A percentile compares a stretch with the other conserved stretches of the same genome.
Evolutionary conservation across 176 grass and related monocot species (phyloP).

Genomic region (Echinochloa phyllopogon): DNA sequence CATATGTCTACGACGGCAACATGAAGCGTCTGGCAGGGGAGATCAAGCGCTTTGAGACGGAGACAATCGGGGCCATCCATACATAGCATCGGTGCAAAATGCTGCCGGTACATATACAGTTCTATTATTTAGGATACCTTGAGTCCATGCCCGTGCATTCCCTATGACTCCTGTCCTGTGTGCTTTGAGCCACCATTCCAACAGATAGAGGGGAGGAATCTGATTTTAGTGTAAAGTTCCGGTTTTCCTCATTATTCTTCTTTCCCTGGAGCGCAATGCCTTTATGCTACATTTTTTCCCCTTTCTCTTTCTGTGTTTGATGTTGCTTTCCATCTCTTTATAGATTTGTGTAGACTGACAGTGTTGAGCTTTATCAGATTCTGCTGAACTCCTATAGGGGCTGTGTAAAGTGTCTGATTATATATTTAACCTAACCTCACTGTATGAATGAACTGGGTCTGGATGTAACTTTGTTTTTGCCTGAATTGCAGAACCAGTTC

Average conservation of each 20-base stretch:
- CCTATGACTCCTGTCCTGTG: not conserved
- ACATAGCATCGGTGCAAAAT: slow-evolving; percentile 21
- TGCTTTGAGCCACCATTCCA: not conserved
- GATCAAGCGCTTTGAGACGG: slow-evolving; percentile 64
- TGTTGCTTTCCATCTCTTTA: not conserved
- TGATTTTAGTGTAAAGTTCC: slow-evolving; percentile 29
- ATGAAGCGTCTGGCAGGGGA: slow-evolving; percentile 55
- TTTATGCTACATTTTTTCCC: slow-evolving; percentile 13
- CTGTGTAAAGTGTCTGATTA: slow-evolving; percentile 28
- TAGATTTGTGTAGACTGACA: slow-evolving; percentile 37
- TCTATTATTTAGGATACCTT: slow-evolving; percentile 25
- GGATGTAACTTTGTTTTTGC: not conserved
- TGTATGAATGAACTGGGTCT: not conserved
- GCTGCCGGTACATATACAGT: slow-evolving; percentile 28
- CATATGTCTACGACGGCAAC: slow-evolving; percentile 68
- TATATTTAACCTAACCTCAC: slow-evolving; percentile 36
- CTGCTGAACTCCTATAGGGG: not conserved
- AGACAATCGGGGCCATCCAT: slow-evolving; percentile 43
- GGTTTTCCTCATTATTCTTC: not conserved
- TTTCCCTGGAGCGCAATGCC: not conserved
- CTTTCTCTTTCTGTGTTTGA: not conserved
- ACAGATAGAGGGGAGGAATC: slow-evolving; percentile 2
- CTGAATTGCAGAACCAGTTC: not conserved
- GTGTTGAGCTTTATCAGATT: slow-evolving; percentile 21
- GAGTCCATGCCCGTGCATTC: not conserved